Conservation (phyloP, 768 basidiomycete species). For the Boletus sp. region DNA sequence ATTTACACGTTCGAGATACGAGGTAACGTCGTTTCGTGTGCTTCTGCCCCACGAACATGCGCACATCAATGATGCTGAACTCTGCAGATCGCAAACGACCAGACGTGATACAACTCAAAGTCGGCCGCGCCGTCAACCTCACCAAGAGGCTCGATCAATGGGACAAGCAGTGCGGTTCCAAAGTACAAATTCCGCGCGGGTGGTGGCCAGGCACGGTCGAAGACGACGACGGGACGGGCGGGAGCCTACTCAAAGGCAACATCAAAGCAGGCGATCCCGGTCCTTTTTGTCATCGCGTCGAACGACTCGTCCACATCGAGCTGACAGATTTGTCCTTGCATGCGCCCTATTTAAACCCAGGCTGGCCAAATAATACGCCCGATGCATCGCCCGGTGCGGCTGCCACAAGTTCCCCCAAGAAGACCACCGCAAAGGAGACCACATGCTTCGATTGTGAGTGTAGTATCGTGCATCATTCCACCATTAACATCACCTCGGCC, state of each 20-base stretch:
- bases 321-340: conserved; percentile 65
- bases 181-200: conserved; percentile 69
- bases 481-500: conserved; percentile 5
- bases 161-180: conserved; percentile 78
- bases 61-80: conserved; percentile 6
- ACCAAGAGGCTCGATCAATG: conserved; percentile 74
- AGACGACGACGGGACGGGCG: conserved; percentile 34
- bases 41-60: neutral
- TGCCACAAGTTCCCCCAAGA: conserved; percentile 16
- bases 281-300: conserved; percentile 69
- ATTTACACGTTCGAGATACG: conserved; percentile 83
- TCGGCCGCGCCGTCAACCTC: conserved; percentile 75
- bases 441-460: conserved; percentile 47
- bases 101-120: conserved; percentile 63
- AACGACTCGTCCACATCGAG: conserved; percentile 79
- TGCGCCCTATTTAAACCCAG: conserved; percentile 55
- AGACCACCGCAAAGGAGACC: conserved; percentile 16
- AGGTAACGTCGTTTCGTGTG: conserved; percentile 40
- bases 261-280: conserved; percentile 61
- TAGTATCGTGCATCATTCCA: neutral
- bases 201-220: conserved; percentile 65
- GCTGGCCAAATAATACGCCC: conserved; percentile 41
- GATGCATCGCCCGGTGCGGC: conserved; percentile 5
- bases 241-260: conserved; percentile 62
- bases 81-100: conserved; percentile 32